These are phyloP conservation scores for Penicillium flavigenum DNA, from an alignment of 495 filamentous ascomycete genomes.

Conservation along the genomic window DNA sequence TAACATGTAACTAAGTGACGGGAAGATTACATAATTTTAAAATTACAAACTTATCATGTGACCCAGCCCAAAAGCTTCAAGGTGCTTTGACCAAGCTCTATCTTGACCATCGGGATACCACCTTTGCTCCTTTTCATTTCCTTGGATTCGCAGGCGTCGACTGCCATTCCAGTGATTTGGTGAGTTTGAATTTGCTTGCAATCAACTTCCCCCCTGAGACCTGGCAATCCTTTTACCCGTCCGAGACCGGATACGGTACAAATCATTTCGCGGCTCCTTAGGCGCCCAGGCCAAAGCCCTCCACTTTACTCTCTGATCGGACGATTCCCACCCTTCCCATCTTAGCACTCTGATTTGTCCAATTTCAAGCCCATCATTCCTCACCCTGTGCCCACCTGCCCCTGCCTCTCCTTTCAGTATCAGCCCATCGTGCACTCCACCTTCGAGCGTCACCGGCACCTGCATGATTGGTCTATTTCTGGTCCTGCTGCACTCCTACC, in stretches of 20 bases:
- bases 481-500: conserved; percentile 24
- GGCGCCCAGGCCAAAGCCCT: conserved; percentile 12
- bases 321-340: conserved; percentile 22
- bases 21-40: conserved; percentile 2
- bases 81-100: conserved; percentile 16
- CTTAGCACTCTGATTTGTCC: conserved; percentile 23
- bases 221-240: conserved; percentile 13
- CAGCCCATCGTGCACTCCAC: conserved; percentile 43
- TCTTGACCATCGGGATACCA: conserved; percentile 10
- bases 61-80: conserved; percentile 2
- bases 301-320: conserved; percentile 27
- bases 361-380: conserved; percentile 21
- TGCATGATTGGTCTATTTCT: conserved; percentile 37
- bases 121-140: conserved; percentile 2
- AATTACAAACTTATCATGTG: conserved; percentile 8
- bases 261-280: conserved; percentile 21
- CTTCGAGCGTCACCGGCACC: conserved; percentile 28
- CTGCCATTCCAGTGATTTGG: conserved; percentile 1
- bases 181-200: conserved; percentile 7
- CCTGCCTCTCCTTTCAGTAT: conserved; percentile 31
- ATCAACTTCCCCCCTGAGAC: background rate
- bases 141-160: background rate
- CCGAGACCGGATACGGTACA: conserved; percentile 23
- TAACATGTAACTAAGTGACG: background rate
- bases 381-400: conserved; percentile 20